Evolutionary conservation across 345 rosid genomes (phyloP), one percentile per base, ranked within the genome.

Genomic region (Euphorbia tirucalli): DNA sequence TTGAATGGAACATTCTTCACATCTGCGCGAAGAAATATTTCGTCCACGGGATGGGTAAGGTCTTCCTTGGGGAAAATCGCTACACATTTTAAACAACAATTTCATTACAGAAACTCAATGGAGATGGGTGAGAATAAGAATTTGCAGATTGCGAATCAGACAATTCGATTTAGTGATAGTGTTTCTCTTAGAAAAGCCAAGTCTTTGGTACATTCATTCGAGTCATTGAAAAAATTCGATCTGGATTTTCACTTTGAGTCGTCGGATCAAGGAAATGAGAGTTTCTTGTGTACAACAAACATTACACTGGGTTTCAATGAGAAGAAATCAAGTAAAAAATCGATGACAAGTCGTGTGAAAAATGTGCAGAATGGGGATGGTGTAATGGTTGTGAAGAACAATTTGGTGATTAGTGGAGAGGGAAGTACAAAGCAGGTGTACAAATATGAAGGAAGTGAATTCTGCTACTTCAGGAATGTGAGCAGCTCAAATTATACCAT

Each of bases 381-480:
- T 24, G 74, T 74, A 30, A 78, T 87, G 76, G 75, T 74, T 18
- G 84, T 88, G 49, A 78, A 85, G 79, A 41, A 87, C 81, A 69
- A 85, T 69, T 74, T 80, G 77, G 86, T 87, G 74, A 54, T 61
- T 28, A 83, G 68, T 54, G 90, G 87, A 31, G 39, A 75, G 32
- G 85, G 87, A 56, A 84, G 84, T 35, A 91, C 91, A 4, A 77
- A 75, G 73, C 87, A 91, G 73, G 87, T 77, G 1, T 93, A 88
- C 77, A 61, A 73, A 37, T 89, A 85, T 43, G 66, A 72, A 22
- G 87, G 90, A 60, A 71, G 72, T 54, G 71, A 82, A 32, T 69
- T 74, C 32, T 93, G 98, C 82, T 93, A 86, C 80, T 86, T 83
- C 27, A 83, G 96, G 84, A 91, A 91, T 75, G 75, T 91, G 35